These are phyloP conservation scores for Hypoxylon cercidicola DNA, from an alignment of 495 filamentous ascomycete genomes.

Conservation along the genomic window DNA sequence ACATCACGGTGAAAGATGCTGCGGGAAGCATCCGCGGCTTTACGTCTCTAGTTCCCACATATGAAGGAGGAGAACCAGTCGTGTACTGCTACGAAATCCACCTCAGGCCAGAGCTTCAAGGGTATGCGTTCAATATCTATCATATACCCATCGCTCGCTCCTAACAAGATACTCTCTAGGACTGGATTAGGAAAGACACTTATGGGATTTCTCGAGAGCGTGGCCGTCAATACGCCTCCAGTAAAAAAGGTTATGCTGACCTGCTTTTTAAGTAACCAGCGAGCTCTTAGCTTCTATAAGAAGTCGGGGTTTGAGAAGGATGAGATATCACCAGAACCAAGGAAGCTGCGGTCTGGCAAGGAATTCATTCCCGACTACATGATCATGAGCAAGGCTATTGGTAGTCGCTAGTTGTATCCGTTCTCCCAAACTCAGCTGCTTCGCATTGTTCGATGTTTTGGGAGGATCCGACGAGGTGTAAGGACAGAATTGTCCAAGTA, in stretches of 20 bases:
- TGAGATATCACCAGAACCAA: conserved; percentile 70
- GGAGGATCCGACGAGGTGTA: too few relatives aligned
- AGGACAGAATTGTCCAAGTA: too few relatives aligned
- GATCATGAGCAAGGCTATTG: conserved; percentile 73
- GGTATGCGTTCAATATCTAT: conserved; percentile 39
- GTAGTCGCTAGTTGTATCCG: too few relatives aligned
- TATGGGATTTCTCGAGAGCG: conserved; percentile 54
- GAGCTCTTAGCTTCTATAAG: conserved; percentile 72
- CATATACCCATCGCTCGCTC: background rate
- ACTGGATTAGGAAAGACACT: conserved; percentile 58
- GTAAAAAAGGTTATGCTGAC: conserved; percentile 86
- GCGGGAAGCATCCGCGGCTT: conserved; percentile 66
- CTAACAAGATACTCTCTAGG: conserved; percentile 44
- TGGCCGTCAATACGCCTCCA: conserved; percentile 57
- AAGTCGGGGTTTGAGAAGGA: conserved; percentile 74
- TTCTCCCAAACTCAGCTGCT: too few relatives aligned
- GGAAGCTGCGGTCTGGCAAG: conserved; percentile 71
- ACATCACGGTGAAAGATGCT: conserved; percentile 65
- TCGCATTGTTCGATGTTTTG: too few relatives aligned
- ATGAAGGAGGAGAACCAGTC: conserved; percentile 78
- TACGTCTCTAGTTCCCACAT: conserved; percentile 83
- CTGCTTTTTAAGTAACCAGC: conserved; percentile 74
- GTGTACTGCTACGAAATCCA: conserved; percentile 93
- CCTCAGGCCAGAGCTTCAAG: conserved; percentile 64
- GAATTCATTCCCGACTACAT: conserved; percentile 72